Percentiles rank a stretch among this genome's conserved stretches.
Evolutionary conservation across 208 protist genomes (phyloP).

Genomic region (Crithidia sp.): DNA sequence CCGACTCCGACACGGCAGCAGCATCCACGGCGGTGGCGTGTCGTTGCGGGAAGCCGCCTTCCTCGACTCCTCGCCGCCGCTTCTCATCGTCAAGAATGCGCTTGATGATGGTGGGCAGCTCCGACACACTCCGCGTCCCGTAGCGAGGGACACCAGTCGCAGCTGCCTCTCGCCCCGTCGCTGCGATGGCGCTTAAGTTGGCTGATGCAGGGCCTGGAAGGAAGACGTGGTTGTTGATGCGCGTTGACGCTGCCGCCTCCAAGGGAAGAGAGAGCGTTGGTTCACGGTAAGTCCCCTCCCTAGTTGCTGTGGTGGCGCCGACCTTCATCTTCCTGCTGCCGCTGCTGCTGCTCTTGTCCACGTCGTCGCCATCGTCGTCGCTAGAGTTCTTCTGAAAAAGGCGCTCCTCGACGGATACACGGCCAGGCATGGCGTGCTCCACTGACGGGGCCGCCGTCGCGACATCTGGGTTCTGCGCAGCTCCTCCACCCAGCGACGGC

Average conservation of each 20-base stretch:
- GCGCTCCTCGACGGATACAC: conserved; percentile 10
- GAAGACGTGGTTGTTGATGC: not conserved
- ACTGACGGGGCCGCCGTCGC: not conserved
- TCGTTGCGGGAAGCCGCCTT: too few species aligned
- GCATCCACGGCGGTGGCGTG: not conserved
- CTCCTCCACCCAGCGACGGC: not conserved
- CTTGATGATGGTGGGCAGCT: conserved; percentile 30
- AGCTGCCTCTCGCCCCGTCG: not conserved
- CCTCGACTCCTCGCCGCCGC: not conserved
- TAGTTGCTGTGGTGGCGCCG: not conserved
- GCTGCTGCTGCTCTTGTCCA: not conserved
- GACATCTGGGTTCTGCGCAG: not conserved
- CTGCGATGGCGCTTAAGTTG: not conserved
- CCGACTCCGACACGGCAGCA: not conserved
- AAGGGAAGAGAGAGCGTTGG: too few species aligned
- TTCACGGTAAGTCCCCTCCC: too few species aligned
- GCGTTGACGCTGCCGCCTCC: not conserved
- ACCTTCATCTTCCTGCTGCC: not conserved
- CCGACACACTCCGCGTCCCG: conserved; percentile 38
- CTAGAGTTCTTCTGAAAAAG: conserved; percentile 11
- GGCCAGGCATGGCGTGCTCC: not conserved
- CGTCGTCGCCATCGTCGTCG: not conserved
- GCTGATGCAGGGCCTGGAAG: not conserved
- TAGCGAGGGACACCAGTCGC: conserved; percentile 22
- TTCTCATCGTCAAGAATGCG: conserved; percentile 21